phyloP scores from a whole-genome alignment of 1,284 basidiomycete species.

The Puccinia triticina region DNA sequence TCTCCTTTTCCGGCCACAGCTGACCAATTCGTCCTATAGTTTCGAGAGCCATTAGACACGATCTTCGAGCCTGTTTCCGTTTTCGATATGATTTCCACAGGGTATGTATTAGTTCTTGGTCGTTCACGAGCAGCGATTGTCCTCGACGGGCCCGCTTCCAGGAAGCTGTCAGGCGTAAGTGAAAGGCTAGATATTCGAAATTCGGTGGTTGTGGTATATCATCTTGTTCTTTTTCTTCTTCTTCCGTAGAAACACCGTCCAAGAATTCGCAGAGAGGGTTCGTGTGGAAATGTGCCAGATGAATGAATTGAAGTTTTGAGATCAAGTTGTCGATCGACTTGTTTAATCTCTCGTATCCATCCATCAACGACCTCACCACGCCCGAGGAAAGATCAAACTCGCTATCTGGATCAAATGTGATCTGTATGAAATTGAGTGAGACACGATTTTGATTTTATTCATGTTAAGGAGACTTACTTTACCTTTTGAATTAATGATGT shows the following conservation, averaged over 20 bases:
- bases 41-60: slow-evolving; percentile 26
- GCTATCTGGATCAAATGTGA: slow-evolving; percentile 41
- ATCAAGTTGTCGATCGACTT: slow-evolving; percentile 45
- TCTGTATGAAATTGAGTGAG: neutral
- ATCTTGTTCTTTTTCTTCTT: slow-evolving; percentile 26
- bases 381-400: slow-evolving; percentile 38
- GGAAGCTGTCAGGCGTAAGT: slow-evolving; percentile 24
- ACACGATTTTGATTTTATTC: neutral
- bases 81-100: slow-evolving; percentile 23
- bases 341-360: slow-evolving; percentile 37
- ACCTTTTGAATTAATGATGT: slow-evolving; percentile 38
- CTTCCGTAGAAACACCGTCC: neutral
- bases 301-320: slow-evolving; percentile 43
- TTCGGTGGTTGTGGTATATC: neutral
- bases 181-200: slow-evolving; percentile 17
- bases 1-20: slow-evolving; percentile 39
- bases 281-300: slow-evolving; percentile 43
- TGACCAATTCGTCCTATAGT: slow-evolving; percentile 1
- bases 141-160: slow-evolving; percentile 30
- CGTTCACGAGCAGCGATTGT: slow-evolving; percentile 12
- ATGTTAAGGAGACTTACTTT: neutral
- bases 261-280: slow-evolving; percentile 36
- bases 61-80: slow-evolving; percentile 17
- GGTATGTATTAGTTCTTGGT: slow-evolving; percentile 16
- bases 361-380: slow-evolving; percentile 25